Conservation (phyloP, 2,329 filamentous ascomycete species). For the Clonostachys chloroleuca region DNA sequence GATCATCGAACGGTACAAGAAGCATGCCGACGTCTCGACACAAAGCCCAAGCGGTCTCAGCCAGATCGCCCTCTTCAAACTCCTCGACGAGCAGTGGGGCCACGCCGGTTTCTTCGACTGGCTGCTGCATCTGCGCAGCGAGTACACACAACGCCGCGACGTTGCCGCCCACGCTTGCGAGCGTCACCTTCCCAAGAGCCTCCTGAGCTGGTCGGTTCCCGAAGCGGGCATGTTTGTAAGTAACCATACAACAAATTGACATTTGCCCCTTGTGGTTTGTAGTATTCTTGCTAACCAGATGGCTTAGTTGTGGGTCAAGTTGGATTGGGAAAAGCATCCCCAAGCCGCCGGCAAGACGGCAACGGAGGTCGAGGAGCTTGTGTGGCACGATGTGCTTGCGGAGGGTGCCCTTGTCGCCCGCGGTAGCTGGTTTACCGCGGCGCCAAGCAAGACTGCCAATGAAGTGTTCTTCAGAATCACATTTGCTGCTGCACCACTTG, state of each 20-base stretch:
- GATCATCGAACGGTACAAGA: slow-evolving; percentile 69
- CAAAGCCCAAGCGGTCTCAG: slow-evolving; percentile 77
- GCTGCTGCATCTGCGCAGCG: slow-evolving; percentile 69
- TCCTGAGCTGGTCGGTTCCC: slow-evolving; percentile 73
- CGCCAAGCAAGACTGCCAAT: no score
- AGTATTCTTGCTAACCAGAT: no score
- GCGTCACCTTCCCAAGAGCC: slow-evolving; percentile 60
- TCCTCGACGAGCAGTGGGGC: slow-evolving; percentile 76
- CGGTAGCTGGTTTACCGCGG: no score
- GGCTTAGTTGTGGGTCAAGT: no score
- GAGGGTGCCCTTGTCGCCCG: no score
- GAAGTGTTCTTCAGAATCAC: no score
- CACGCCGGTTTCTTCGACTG: slow-evolving; percentile 83
- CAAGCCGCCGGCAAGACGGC: no score
- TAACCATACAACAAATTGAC: slow-evolving; percentile 10
- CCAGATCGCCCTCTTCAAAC: slow-evolving; percentile 74
- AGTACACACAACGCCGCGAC: slow-evolving; percentile 72
- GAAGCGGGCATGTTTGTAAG: slow-evolving; percentile 84
- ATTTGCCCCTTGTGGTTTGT: no score
- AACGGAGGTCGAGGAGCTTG: no score
- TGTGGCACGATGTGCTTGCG: no score
- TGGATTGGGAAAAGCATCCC: no score
- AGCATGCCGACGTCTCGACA: slow-evolving; percentile 70
- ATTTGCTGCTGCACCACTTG: no score
- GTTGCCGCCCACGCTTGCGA: slow-evolving; percentile 71